Base-by-base conservation (phyloP, 768 basidiomycete species). In the Pulveroboletus sp. region DNA sequence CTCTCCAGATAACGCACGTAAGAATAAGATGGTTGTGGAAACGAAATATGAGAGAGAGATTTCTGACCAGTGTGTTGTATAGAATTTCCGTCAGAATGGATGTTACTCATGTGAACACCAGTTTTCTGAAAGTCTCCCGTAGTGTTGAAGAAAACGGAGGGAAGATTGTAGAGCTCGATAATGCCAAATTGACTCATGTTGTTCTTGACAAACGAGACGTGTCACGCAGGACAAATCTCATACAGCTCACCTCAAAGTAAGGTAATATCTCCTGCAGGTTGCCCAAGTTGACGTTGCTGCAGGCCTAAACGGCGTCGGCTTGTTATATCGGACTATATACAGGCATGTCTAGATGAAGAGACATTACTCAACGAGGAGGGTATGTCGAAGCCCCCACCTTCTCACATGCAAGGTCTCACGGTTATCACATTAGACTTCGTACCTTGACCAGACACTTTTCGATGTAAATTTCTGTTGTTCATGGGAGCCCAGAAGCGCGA, bases 281-380 rank as follows among this genome's bases (percentile, higher is more conserved):
- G 38, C 38, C 37, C 30, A 30, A 53, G 47, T 52, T 61, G 45
- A 62, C 40, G 36, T 26, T 49, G 44, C 51, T 43, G 2, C 49
- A 93, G 92, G 59, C 89, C 90, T 2, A 91, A 88, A 69, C 79
- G 83, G 24, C 82, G 89, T 41, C 80, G 89, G 59, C 75, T 94
- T 6, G 76, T 95, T 8, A 73, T 92, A 46, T 75, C 84, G 0
- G 87, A 89, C 52, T 96, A 81, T 65, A 79, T 96, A 35, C 70
- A 78, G 38, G 84, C 82, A 6, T 93, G 85, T 61, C 60, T 93
- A 30, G 90, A 90, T n/a, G 89, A 93, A 62, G 78, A 76, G 38
- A 91, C 90, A 0, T 65, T 94, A 38, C 74, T 93, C 33, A 83
- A 92, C 64, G 93, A 95, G 69, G 89, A 89, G 55, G 89, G 91